A percentile compares a stretch with the other conserved stretches of the same genome.
Conservation (phyloP, 2,329 filamentous ascomycete genomes). For the Hymenoscyphus linearis region DNA sequence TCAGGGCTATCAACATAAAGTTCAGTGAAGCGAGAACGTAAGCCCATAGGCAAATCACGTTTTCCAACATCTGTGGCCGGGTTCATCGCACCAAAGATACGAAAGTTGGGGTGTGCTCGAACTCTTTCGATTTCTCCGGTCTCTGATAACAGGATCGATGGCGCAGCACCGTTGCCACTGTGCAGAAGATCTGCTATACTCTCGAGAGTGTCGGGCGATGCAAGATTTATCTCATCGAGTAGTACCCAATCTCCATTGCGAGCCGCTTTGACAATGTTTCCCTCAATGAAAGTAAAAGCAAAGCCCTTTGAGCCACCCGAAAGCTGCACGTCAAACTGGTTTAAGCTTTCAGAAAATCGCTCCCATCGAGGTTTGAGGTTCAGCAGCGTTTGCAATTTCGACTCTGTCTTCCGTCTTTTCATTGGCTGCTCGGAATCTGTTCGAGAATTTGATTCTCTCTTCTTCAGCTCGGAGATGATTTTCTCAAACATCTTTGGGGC, state of each 20-base stretch:
- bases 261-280: constrained; percentile 92
- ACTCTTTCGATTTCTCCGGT: constrained; percentile 90
- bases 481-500: constrained; percentile 82
- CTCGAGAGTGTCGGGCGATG: constrained; percentile 89
- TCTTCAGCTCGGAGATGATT: constrained; percentile 53
- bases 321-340: constrained; percentile 76
- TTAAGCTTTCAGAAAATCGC: constrained; percentile 66
- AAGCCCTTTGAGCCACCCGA: constrained; percentile 68
- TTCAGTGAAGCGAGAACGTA: constrained; percentile 91
- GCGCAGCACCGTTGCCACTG: constrained; percentile 63
- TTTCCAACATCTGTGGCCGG: constrained; percentile 97
- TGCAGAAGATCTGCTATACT: constrained; percentile 84
- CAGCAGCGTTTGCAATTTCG: constrained; percentile 59
- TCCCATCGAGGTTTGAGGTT: constrained; percentile 69
- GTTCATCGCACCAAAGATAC: constrained; percentile 98
- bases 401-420: constrained; percentile 63
- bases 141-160: constrained; percentile 86
- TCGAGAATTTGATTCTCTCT: constrained; percentile 35
- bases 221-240: constrained; percentile 94
- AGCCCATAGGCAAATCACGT: constrained; percentile 81
- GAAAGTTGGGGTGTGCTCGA: constrained; percentile 83
- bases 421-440: constrained; percentile 53
- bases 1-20: constrained; percentile 92
- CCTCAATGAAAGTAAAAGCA: constrained; percentile 93
- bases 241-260: constrained; percentile 96